Base-by-base conservation (phyloP, 805 yeast genomes). In the Metschnikowia baotianmanensis region DNA sequence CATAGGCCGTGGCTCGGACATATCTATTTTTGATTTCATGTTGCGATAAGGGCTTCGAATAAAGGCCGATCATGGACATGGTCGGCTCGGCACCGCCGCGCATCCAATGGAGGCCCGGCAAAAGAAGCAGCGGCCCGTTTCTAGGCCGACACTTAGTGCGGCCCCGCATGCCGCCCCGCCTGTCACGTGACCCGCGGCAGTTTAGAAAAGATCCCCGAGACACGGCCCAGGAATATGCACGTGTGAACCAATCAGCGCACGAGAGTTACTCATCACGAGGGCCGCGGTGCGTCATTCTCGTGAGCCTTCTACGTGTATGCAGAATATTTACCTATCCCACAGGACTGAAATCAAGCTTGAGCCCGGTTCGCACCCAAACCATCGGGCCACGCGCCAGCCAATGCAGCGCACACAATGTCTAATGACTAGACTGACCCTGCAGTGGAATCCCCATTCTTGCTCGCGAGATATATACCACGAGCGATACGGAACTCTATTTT, bases 241-340 rank as follows among this genome's bases (percentile, higher is more conserved):
- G 21, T 15, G 5, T 19, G 34, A 23, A 39, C 55, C 53, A 51
- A 51, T 51, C 38, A 33, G 33, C 32, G 40, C 36, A 37, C 42
- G 32, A 21, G 20, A 34, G 49, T 49, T 49, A 47, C 30, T 49
- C 53, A 49, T 44, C 42, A 32, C 24, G 18, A 29, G 30, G 23
- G 26, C 15, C 23, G 19, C 15, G 15, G 28, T 28, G 35, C 28
- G 35, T 28, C 12, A n/a, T 25, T n/a, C 28, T 7, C 11, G 13
- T 12, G 12, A n/a, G n/a, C n/a, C n/a, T n/a, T n/a, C n/a, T n/a
- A n/a, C n/a, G n/a, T n/a, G n/a, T n/a, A n/a, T n/a, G n/a, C n/a
- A n/a, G n/a, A n/a, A n/a, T n/a, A n/a, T n/a, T n/a, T n/a, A n/a
- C n/a, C n/a, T n/a, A n/a, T n/a, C n/a, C n/a, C n/a, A n/a, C n/a